Percentiles rank a stretch among this genome's conserved stretches.
Evolutionary conservation across 208 protist species (phyloP).

Genomic region (Lotmaria passim): DNA sequence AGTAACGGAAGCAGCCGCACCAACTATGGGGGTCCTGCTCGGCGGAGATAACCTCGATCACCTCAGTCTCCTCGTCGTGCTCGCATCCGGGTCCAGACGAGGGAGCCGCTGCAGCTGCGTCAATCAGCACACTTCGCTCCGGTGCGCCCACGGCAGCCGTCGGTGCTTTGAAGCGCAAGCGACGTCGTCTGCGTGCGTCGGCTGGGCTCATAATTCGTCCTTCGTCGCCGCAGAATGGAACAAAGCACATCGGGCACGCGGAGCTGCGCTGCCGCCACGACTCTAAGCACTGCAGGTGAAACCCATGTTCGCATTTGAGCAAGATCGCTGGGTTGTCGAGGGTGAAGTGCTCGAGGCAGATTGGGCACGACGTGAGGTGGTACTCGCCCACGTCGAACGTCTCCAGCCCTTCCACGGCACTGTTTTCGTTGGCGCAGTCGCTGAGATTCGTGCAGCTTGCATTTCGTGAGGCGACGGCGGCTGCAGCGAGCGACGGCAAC

Average conservation of each 20-base stretch:
- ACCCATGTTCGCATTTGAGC: constrained; percentile 75
- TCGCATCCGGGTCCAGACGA: not conserved
- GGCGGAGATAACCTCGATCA: constrained; percentile 23
- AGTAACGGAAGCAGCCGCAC: constrained; percentile 19
- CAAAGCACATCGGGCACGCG: constrained; percentile 69
- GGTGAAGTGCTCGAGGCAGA: constrained; percentile 83
- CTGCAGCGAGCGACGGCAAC: too few species aligned
- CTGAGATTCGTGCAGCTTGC: constrained; percentile 33
- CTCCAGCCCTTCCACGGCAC: constrained; percentile 24
- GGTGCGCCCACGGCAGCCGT: not conserved
- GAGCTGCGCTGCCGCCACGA: constrained; percentile 75
- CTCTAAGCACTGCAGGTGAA: constrained; percentile 85
- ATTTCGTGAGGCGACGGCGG: constrained; percentile 7
- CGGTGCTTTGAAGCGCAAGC: constrained; percentile 9
- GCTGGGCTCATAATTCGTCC: constrained; percentile 51
- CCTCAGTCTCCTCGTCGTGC: constrained; percentile 15
- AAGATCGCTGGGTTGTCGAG: constrained; percentile 83
- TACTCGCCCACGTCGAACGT: constrained; percentile 79
- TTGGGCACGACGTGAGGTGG: constrained; percentile 70
- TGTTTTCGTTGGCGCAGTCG: constrained; percentile 27
- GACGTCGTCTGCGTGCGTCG: constrained; percentile 44
- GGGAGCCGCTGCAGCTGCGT: not conserved
- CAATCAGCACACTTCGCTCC: constrained; percentile 8
- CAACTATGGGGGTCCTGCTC: constrained; percentile 11
- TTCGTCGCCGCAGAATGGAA: constrained; percentile 43